These are phyloP conservation scores for Daedaleopsis sinensis DNA, from an alignment of 768 basidiomycete genomes.

Conservation along the genomic window DNA sequence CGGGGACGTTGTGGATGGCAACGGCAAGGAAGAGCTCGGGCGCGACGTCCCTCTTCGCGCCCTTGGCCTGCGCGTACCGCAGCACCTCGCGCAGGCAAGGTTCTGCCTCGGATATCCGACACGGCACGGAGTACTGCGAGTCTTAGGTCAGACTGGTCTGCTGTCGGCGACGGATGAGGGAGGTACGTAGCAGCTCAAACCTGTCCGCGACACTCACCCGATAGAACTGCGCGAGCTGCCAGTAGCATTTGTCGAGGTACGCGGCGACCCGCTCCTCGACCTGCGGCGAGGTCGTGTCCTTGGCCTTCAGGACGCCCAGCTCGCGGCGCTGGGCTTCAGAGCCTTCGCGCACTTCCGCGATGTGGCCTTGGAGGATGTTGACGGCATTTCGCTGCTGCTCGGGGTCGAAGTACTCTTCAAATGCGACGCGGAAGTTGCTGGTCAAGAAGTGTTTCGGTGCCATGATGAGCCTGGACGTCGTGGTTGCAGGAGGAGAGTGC, in stretches of 20 bases:
- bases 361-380: conserved; percentile 23
- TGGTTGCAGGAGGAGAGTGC: neutral
- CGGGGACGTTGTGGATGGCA: conserved; percentile 15
- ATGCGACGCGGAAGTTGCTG: conserved; percentile 22
- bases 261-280: conserved; percentile 19
- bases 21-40: conserved; percentile 25
- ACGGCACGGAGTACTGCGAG: conserved; percentile 21
- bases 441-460: conserved; percentile 24
- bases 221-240: conserved; percentile 28
- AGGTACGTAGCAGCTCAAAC: conserved; percentile 1
- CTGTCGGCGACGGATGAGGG: conserved; percentile 3
- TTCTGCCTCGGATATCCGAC: conserved; percentile 23
- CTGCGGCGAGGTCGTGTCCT: conserved; percentile 21
- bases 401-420: conserved; percentile 25
- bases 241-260: conserved; percentile 27
- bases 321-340: conserved; percentile 23
- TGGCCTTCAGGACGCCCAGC: conserved; percentile 21
- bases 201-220: conserved; percentile 15
- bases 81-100: conserved; percentile 20
- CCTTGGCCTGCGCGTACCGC: conserved; percentile 15
- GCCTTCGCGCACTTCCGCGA: conserved; percentile 24
- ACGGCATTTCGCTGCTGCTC: conserved; percentile 24
- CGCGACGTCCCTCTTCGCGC: conserved; percentile 17
- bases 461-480: conserved; percentile 5
- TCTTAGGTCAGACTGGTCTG: conserved; percentile 8